Conservation (phyloP, 148 eudicot genomes). For the Fagopyrum esculentum region DNA sequence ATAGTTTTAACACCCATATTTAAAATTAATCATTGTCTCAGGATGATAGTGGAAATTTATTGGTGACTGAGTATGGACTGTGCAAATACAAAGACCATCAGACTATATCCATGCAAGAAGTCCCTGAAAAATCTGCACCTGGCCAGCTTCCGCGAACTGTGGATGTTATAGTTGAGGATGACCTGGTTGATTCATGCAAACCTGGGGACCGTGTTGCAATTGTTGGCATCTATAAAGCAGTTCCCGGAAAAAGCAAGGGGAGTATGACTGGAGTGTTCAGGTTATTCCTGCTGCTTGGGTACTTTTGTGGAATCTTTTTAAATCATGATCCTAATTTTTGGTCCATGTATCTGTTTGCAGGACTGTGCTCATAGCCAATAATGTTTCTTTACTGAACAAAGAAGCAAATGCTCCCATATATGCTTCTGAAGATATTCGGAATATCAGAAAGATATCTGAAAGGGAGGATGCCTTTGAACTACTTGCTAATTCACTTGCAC, state of each 20-base stretch:
- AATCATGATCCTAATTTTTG: background rate
- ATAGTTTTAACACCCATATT: background rate
- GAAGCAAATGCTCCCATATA: constrained; percentile 84
- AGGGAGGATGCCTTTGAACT: constrained; percentile 79
- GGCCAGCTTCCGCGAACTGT: constrained; percentile 97
- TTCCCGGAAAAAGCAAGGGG: constrained; percentile 94
- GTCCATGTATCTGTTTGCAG: constrained; percentile 27
- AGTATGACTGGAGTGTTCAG: constrained; percentile 98
- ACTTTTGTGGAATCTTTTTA: background rate
- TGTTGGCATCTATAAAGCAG: constrained; percentile 92
- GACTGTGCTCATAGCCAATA: constrained; percentile 94
- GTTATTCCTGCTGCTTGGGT: constrained; percentile 24
- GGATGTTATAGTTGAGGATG: constrained; percentile 92
- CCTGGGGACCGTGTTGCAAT: constrained; percentile 99
- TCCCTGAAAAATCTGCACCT: constrained; percentile 97
- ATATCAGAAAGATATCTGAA: constrained; percentile 71
- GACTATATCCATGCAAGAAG: constrained; percentile 95
- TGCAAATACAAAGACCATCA: constrained; percentile 99
- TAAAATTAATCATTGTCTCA: constrained; percentile 18
- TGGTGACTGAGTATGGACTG: constrained; percentile 92
- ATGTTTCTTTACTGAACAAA: constrained; percentile 85
- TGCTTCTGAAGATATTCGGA: constrained; percentile 59
- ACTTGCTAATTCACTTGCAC: constrained; percentile 87
- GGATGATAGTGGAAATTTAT: constrained; percentile 93
- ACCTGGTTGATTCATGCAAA: constrained; percentile 93